Percentiles rank a stretch among this genome's conserved stretches.
phyloP scores from a whole-genome alignment of 768 basidiomycete genomes.

The Xerocomus potaroensis region DNA sequence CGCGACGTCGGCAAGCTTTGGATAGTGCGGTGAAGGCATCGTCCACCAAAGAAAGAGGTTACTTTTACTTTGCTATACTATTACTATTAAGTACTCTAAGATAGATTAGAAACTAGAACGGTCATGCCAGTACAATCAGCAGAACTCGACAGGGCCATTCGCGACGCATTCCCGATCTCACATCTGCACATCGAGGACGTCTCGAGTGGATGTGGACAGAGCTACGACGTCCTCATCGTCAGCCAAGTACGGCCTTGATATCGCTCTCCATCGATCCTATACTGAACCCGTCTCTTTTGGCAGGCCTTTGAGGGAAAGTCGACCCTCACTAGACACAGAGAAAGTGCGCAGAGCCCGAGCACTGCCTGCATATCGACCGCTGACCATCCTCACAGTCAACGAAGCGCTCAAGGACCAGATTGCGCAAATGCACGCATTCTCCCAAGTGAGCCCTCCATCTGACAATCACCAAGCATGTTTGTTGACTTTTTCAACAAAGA shows the following conservation, averaged over 20 bases:
- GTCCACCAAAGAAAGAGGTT: too few species aligned
- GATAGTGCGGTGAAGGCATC: conserved; percentile 16
- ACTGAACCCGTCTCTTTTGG: too few species aligned
- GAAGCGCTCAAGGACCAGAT: conserved; percentile 71
- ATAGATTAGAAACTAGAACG: too few species aligned
- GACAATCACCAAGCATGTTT: not conserved
- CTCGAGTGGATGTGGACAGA: conserved; percentile 80
- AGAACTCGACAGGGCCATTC: conserved; percentile 60
- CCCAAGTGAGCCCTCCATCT: conserved; percentile 52
- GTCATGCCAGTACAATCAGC: conserved; percentile 52
- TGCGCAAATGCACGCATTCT: conserved; percentile 81
- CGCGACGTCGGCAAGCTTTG: conserved; percentile 14
- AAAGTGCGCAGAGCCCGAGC: conserved; percentile 44
- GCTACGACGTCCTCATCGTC: conserved; percentile 69
- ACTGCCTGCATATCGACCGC: not conserved
- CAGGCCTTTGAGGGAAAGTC: conserved; percentile 76
- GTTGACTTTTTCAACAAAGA: conserved; percentile 37
- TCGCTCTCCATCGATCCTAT: too few species aligned
- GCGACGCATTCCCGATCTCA: conserved; percentile 54
- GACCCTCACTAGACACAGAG: conserved; percentile 71
- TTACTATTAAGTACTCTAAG: too few species aligned
- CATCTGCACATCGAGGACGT: conserved; percentile 74
- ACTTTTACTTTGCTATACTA: too few species aligned
- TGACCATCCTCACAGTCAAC: conserved; percentile 51
- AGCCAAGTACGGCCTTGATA: conserved; percentile 73